Base-by-base conservation (phyloP, 352 stramenopile genomes). In the Peronosclerospora sorghi region DNA sequence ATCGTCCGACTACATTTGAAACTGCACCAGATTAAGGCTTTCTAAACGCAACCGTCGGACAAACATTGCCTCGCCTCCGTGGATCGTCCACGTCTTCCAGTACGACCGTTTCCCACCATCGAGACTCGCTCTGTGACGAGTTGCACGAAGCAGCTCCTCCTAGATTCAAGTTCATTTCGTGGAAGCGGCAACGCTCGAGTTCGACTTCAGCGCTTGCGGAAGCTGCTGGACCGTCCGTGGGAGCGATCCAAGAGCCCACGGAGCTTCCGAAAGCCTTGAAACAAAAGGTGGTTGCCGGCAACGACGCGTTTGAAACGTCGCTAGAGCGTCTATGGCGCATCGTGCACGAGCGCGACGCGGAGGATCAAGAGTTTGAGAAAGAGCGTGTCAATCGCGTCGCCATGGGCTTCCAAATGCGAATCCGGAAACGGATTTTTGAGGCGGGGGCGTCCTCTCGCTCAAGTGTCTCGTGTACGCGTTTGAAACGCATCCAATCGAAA, bases 401-500 rank as follows among this genome's bases (percentile, higher is more conserved):
- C 21, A 62, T 93, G 18, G 80, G 77, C 10, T 90, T 93, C 51
- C 80, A 93, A 73, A 81, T 4, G 42, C 56, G 10, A 86, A 77
- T 46, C 80, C 80, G 0, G 75, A 89, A 59, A 86, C 77, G 21
- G 80, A 93, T 48, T 93, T 90, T 44, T 59, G 80, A 43, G 80
- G 80, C 26, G 80, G 80, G 12, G 80, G 77, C 1, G 39, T 85
- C 9, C 51, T 90, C 2, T 75, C 76, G 5, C 69, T 93, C 52
- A 87, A 90, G 59, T 93, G 80, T 48, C 51, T 93, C n/a, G 40
- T 90, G 18, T 89, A 90, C 44, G 73, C 60, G 0, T 90, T 87
- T 43, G 68, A 90, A 48, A 71, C 72, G 15, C 83, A 85, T 41
- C 66, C 74, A 0, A 56, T 57, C 19, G 68, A 82, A 48, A 90